A percentile compares a stretch with the other conserved stretches of the same genome.
These are phyloP conservation scores for Trametes cubensis DNA, from an alignment of 768 basidiomycete genomes.

Conservation along the genomic window DNA sequence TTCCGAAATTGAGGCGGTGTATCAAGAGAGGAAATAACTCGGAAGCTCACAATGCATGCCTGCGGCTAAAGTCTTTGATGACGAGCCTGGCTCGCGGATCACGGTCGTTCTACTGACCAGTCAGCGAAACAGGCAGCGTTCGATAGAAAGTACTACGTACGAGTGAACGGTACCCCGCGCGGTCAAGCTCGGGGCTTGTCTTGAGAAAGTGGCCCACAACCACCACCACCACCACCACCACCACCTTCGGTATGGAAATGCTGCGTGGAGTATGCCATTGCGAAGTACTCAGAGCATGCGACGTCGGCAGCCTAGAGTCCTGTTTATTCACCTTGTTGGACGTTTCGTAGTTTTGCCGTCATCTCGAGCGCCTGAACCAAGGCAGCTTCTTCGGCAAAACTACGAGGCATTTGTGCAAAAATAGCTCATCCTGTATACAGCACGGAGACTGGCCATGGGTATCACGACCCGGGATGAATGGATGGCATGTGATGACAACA, in stretches of 20 bases:
- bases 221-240: no score
- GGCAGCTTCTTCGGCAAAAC: slow-evolving; percentile 9
- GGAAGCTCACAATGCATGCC: background rate
- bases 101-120: background rate
- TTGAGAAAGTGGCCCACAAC: no score
- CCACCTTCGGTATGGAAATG: no score
- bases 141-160: no score
- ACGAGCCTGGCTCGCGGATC: background rate
- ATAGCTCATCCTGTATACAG: slow-evolving; percentile 1
- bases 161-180: no score
- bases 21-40: slow-evolving; percentile 16
- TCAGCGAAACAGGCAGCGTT: no score
- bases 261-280: no score
- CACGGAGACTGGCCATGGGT: background rate
- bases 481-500: background rate
- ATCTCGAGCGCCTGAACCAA: background rate
- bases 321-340: background rate
- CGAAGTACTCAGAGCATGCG: no score
- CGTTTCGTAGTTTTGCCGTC: background rate
- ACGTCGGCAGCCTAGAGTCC: no score
- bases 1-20: slow-evolving; percentile 22
- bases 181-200: no score
- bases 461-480: background rate
- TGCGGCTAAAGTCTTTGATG: slow-evolving; percentile 2
- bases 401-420: slow-evolving; percentile 2